Conservation (phyloP, 805 yeast species). For the Candida silvicultrix region DNA sequence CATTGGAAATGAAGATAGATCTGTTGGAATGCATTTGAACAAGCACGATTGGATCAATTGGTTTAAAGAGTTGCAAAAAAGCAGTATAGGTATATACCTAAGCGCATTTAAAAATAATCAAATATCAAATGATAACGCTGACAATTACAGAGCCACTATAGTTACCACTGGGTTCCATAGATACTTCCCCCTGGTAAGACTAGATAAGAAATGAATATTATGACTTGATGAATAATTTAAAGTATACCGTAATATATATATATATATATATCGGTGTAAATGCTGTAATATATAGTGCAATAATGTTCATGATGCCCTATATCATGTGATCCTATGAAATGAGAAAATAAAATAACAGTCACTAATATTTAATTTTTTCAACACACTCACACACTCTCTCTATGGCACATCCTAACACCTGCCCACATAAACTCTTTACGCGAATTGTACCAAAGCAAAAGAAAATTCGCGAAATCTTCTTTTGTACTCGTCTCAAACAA, state of each 20-base stretch:
- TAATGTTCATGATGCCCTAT: no score
- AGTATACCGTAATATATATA: no score
- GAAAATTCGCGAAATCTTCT: no score
- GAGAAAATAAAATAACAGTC: no score
- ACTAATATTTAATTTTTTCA: no score
- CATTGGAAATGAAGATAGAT: slow-evolving; percentile 17
- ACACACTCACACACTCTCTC: no score
- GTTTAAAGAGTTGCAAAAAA: slow-evolving; percentile 24
- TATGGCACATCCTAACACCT: no score
- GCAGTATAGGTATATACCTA: slow-evolving; percentile 23
- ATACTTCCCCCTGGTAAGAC: slow-evolving; percentile 38
- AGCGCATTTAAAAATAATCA: slow-evolving; percentile 5
- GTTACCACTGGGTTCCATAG: slow-evolving; percentile 33
- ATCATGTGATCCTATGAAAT: no score
- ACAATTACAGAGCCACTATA: slow-evolving; percentile 14
- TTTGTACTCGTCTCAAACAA: no score
- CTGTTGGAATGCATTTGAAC: slow-evolving; percentile 21
- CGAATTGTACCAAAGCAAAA: no score
- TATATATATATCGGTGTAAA: no score
- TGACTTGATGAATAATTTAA: background rate
- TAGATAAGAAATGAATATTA: slow-evolving; percentile 7
- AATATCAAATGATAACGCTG: slow-evolving; percentile 1
- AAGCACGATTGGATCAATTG: slow-evolving; percentile 24
- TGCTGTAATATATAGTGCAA: background rate
- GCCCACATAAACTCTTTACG: no score